Evolutionary conservation across 192 early-diverging fungal genomes (phyloP).

Genomic region (Geosiphon pyriformis): DNA sequence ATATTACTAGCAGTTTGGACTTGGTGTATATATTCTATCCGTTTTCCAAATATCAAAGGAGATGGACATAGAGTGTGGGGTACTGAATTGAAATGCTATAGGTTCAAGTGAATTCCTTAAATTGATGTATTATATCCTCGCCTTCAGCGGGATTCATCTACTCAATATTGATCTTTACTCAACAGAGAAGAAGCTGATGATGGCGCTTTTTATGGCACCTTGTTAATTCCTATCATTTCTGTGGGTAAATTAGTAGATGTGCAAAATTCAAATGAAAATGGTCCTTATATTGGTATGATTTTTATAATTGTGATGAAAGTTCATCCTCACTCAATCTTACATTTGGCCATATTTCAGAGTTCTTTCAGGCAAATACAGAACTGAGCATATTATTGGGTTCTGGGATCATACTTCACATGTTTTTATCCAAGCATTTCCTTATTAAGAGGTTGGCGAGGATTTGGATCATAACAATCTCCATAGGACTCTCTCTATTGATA

Average conservation of each 20-base stretch:
- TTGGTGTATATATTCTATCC: constrained; percentile 19
- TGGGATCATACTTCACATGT: constrained; percentile 19
- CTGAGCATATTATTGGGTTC: constrained; percentile 32
- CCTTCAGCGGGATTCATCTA: neutral
- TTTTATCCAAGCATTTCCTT: constrained; percentile 17
- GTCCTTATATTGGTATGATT: constrained; percentile 37
- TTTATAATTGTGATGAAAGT: constrained; percentile 32
- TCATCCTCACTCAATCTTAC: neutral
- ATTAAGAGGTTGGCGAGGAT: neutral
- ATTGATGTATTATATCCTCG: neutral
- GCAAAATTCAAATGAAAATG: constrained; percentile 27
- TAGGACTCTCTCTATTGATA: neutral
- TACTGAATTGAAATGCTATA: constrained; percentile 22
- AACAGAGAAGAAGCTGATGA: constrained; percentile 49
- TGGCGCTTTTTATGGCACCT: constrained; percentile 47
- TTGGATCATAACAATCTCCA: constrained; percentile 5
- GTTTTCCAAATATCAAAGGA: constrained; percentile 5
- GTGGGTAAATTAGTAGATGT: constrained; percentile 44
- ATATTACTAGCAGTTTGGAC: constrained; percentile 19
- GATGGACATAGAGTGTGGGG: constrained; percentile 22
- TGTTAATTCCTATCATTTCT: constrained; percentile 49
- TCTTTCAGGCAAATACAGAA: constrained; percentile 32
- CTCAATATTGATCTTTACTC: neutral
- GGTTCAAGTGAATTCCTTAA: constrained; percentile 4
- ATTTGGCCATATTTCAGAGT: constrained; percentile 11